Evolutionary conservation across 805 yeast species (phyloP), one percentile per base, ranked within the genome.

Genomic region (Hanseniaspora thailandica): DNA sequence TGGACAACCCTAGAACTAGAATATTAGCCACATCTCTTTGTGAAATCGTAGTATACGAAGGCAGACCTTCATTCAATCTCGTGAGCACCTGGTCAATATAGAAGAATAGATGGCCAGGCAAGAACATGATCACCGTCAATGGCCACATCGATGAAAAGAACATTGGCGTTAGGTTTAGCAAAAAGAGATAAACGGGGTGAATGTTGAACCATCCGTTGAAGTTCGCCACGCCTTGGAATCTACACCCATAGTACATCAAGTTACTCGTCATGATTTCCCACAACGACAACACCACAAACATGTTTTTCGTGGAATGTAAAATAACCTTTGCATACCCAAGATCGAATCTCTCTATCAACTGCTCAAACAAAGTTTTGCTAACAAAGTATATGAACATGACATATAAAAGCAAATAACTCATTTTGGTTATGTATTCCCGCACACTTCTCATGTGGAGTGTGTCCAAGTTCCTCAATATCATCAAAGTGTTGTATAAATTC

Each of bases 181-280:
- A 20, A 19, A 10, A 34, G 1, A 49, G 9, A 22, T 41, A 5
- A 8, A 49, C 43, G 5, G 53, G 47, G 17, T 49, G 53, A 17
- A 41, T 36, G 26, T 41, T 19, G n/a, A 49, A 34, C 53, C 53
- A 49, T 15, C 38, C 38, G 28, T 41, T 34, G 22, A 49, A 25
- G 25, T 49, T 49, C 5, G 41, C 53, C 13, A 25, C 13, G 25
- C 35, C 43, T 19, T 43, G 28, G 31, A 49, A 49, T 41, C 41
- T 34, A 7, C 34, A 23, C 13, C 39, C 20, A 23, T 49, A 49
- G 23, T 49, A 49, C 13, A 25, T 41, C n/a, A 49, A 26, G 19
- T 49, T 49, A 19, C 41, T 13, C 5, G 35, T 49, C 26, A 49
- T 20, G 17, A 49, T 10, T 26, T 49, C 41, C 47, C 47, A 34